Evolutionary conservation across 768 basidiomycete species (phyloP), one percentile per base, ranked within the genome.

Genomic region (Collybia sordida): DNA sequence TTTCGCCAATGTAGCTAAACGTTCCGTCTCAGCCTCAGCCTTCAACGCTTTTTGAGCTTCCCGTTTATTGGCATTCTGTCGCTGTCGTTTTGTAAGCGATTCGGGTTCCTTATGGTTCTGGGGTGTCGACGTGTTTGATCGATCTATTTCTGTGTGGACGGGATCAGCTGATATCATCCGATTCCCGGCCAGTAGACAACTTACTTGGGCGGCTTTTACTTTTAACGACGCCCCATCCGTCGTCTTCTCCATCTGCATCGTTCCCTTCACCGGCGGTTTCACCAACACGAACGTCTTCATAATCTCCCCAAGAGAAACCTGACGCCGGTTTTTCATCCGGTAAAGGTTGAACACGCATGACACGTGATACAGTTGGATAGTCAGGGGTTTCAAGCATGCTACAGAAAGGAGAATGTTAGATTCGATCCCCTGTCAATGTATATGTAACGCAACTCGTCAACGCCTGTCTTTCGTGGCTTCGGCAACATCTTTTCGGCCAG

Each of bases 161-260:
- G 3, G 9, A 22, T 47, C 17, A 39, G 43, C 2, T 28, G 44
- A 47, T 27, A 21, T 7, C 14, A 7, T 31, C 9, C 9, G 14
- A 31, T 6, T 9, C 3, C 31, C 31, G 31, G 43, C 45, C 42
- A 31, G 42, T n/a, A 47, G 31, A 14, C 11, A 46, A 42, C 72
- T 50, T 64, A 81, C 79, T 73, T 21, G 67, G 55, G 41, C 71
- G 73, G 34, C 67, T 62, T 49, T 77, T 75, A 57, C 81, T 80
- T 67, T 73, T 79, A 57, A 93, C 88, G 37, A 90, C 80, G 19
- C 82, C 87, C 91, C 90, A 92, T 2, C 83, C 86, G 44, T 86
- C 88, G 47, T 89, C 89, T 61, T 88, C 88, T 22, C 79, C 82
- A 50, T 83, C 86, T 4, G 79, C 82, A 38, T 83, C 83, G 42